These are phyloP conservation scores for Phialemoniopsis sp. DNA, from an alignment of 2,329 filamentous ascomycete genomes.

Conservation along the genomic window DNA sequence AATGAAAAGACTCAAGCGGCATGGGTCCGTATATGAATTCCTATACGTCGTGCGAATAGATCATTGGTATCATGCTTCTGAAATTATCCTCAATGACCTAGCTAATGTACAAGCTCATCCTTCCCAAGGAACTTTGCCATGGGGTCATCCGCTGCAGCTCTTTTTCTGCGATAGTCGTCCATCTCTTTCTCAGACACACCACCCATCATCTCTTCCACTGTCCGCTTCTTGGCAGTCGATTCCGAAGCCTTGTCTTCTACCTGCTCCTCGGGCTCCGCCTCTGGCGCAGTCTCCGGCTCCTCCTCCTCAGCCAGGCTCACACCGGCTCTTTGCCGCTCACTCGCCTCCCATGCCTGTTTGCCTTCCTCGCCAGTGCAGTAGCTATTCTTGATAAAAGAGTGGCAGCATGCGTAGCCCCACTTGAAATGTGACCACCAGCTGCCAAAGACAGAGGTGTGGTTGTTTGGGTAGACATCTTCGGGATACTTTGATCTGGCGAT, in stretches of 20 bases:
- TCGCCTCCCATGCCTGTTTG: slow-evolving; percentile 73
- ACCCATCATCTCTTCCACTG: slow-evolving; percentile 72
- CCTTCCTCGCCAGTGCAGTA: slow-evolving; percentile 95
- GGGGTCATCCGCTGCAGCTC: slow-evolving; percentile 72
- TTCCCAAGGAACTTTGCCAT: slow-evolving; percentile 80
- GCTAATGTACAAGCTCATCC: slow-evolving; percentile 56
- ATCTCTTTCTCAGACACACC: slow-evolving; percentile 80
- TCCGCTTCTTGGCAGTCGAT: slow-evolving; percentile 56
- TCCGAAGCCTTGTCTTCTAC: slow-evolving; percentile 13
- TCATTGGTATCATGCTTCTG: slow-evolving; percentile 7
- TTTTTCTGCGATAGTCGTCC: slow-evolving; percentile 78
- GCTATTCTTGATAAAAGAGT: slow-evolving; percentile 90
- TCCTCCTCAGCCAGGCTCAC: slow-evolving; percentile 6
- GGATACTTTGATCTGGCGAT: slow-evolving; percentile 84
- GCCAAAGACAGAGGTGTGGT: slow-evolving; percentile 90
- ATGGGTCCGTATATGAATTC: too few relatives aligned
- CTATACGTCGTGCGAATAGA: too few relatives aligned
- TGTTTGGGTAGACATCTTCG: slow-evolving; percentile 84
- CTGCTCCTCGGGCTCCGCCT: slow-evolving; percentile 1
- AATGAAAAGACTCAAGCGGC: too few relatives aligned
- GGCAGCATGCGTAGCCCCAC: slow-evolving; percentile 96
- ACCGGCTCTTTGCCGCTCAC: slow-evolving; percentile 57
- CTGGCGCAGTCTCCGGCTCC: too few relatives aligned
- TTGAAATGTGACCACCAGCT: slow-evolving; percentile 96
- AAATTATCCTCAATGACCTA: slow-evolving; percentile 1